A percentile compares a stretch with the other conserved stretches of the same genome.
These are phyloP conservation scores for Phragmites australis DNA, from an alignment of 176 grass and related monocot species.

Conservation along the genomic window DNA sequence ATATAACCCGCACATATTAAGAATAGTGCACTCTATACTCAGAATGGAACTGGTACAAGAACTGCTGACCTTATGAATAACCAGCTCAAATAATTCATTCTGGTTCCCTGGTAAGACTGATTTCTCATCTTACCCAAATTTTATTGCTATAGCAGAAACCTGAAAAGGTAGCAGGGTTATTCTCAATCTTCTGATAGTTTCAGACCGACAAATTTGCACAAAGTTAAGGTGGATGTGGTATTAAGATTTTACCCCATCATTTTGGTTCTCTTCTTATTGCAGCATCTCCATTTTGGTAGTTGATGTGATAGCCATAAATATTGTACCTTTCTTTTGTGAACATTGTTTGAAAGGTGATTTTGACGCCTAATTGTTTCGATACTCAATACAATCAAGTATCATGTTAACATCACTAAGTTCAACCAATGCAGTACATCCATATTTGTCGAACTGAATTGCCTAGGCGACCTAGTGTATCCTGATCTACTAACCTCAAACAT, in stretches of 20 bases:
- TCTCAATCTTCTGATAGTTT: not conserved
- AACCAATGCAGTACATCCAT: slow-evolving; percentile 3
- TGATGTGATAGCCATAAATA: slow-evolving; percentile 38
- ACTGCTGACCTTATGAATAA: not conserved
- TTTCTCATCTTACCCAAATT: slow-evolving; percentile 12
- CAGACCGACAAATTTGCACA: slow-evolving; percentile 1
- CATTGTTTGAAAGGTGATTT: slow-evolving; percentile 22
- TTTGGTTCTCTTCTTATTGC: not conserved
- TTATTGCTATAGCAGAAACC: slow-evolving; percentile 14
- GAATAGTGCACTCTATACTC: not conserved
- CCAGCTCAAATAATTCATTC: slow-evolving; percentile 7
- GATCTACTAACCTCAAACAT: slow-evolving; percentile 19
- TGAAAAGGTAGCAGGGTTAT: not conserved
- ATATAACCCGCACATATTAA: slow-evolving; percentile 19
- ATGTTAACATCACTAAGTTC: slow-evolving; percentile 26
- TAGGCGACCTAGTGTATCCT: slow-evolving; percentile 14
- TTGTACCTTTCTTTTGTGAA: not conserved
- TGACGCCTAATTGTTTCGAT: not conserved
- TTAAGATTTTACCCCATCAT: not conserved
- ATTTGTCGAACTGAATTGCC: slow-evolving; percentile 8
- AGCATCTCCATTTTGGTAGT: not conserved
- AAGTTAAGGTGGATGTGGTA: not conserved
- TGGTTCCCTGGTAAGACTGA: not conserved
- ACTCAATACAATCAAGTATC: slow-evolving; percentile 12
- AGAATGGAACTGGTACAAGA: not conserved